These are phyloP conservation scores for Angomonas ambiguus DNA, from an alignment of 208 protist genomes.

Conservation along the genomic window DNA sequence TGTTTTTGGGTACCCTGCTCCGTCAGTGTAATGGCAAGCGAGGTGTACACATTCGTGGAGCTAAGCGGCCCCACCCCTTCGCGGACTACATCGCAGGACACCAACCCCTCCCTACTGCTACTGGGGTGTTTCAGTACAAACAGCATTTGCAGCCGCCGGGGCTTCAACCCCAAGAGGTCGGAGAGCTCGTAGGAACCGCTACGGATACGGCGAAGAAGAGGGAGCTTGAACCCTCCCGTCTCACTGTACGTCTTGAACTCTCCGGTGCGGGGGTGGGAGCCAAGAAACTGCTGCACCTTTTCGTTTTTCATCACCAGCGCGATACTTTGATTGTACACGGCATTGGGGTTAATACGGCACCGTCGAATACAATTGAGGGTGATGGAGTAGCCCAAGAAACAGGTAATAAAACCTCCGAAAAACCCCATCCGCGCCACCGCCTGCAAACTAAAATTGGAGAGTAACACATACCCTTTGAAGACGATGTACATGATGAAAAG, in stretches of 20 bases:
- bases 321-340: constrained; percentile 89
- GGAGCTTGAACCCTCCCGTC: constrained; percentile 76
- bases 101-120: constrained; percentile 65
- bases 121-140: constrained; percentile 74
- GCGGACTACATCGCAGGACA: constrained; percentile 76
- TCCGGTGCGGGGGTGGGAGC: constrained; percentile 73
- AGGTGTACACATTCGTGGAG: constrained; percentile 75
- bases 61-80: constrained; percentile 66
- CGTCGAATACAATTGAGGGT: constrained; percentile 45
- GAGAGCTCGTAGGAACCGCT: constrained; percentile 81
- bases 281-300: constrained; percentile 73
- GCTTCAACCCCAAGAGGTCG: constrained; percentile 78
- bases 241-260: constrained; percentile 79
- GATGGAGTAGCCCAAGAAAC: constrained; percentile 57
- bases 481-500: constrained; percentile 58
- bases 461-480: constrained; percentile 71
- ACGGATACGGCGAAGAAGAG: constrained; percentile 76
- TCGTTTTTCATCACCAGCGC: constrained; percentile 80
- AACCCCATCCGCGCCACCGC: constrained; percentile 82
- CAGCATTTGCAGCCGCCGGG: constrained; percentile 80
- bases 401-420: constrained; percentile 67
- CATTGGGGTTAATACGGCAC: constrained; percentile 72
- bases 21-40: constrained; percentile 69
- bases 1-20: constrained; percentile 30
- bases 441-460: constrained; percentile 69